A percentile compares a stretch with the other conserved stretches of the same genome.
phyloP scores from a whole-genome alignment of 257 asterid genomes.

The Solanum lignicaule region DNA sequence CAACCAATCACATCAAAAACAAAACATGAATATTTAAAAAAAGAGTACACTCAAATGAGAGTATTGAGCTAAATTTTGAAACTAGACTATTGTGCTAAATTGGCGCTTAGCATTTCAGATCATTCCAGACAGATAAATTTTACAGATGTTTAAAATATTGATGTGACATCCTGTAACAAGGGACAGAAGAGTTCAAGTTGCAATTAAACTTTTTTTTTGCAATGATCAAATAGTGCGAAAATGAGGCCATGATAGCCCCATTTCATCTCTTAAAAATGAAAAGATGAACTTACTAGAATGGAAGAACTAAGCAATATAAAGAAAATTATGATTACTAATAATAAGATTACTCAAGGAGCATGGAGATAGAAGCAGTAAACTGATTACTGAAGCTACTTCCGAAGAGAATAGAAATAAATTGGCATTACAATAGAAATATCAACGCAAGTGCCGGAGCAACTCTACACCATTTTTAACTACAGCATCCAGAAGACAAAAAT shows the following conservation, averaged over 20 bases:
- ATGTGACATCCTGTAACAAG: neutral
- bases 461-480: slow-evolving; percentile 27
- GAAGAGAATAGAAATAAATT: neutral
- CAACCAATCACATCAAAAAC: neutral
- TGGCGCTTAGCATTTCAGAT: neutral
- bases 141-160: neutral
- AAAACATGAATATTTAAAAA: neutral
- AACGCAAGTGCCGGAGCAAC: slow-evolving; percentile 12
- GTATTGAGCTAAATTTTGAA: neutral
- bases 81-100: neutral
- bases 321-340: neutral
- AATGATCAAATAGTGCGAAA: neutral
- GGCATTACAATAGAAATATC: slow-evolving; percentile 6
- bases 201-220: neutral
- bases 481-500: slow-evolving; percentile 18
- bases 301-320: neutral
- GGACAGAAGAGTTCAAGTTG: neutral
- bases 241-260: neutral
- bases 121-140: neutral
- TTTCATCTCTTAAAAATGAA: neutral
- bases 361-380: neutral
- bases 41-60: neutral
- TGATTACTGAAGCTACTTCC: neutral
- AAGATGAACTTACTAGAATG: neutral
- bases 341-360: neutral